Conservation (phyloP, 108 stramenopile species). For the Nitzschia sp. region DNA sequence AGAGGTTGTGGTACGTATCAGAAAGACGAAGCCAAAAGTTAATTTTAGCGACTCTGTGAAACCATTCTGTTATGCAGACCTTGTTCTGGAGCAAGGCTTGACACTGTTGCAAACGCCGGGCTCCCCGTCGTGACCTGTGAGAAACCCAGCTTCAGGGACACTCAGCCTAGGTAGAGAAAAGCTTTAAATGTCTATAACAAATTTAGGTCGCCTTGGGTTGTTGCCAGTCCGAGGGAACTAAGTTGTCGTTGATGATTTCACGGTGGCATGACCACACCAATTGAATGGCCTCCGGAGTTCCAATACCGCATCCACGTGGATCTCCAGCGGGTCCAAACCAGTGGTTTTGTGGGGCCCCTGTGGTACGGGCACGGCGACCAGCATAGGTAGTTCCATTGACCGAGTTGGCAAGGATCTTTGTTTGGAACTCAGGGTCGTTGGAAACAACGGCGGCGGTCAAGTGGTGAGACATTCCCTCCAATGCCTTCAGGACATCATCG, state of each 20-base stretch:
- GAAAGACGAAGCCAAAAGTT: too few relatives aligned
- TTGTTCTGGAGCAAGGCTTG: too few relatives aligned
- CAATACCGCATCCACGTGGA: constrained; percentile 91
- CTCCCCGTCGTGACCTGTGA: too few relatives aligned
- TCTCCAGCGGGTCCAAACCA: constrained; percentile 98
- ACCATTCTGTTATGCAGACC: too few relatives aligned
- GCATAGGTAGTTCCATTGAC: constrained; percentile 98
- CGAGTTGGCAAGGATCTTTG: constrained; percentile 84
- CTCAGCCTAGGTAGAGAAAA: too few relatives aligned
- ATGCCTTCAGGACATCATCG: constrained; percentile 75
- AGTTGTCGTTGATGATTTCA: constrained; percentile 91
- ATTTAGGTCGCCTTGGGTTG: constrained; percentile 26
- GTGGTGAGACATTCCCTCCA: constrained; percentile 94
- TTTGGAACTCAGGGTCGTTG: constrained; percentile 85
- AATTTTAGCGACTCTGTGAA: too few relatives aligned
- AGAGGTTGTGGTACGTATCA: too few relatives aligned
- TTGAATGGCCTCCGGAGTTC: constrained; percentile 97
- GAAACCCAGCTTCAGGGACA: too few relatives aligned
- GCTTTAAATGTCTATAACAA: not conserved
- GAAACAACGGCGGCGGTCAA: constrained; percentile 97
- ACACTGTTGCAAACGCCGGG: too few relatives aligned
- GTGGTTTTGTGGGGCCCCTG: constrained; percentile 99
- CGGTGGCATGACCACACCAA: constrained; percentile 97
- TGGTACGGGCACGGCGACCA: constrained; percentile 94
- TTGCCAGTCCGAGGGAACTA: constrained; percentile 68